Evolutionary conservation across 2,329 filamentous ascomycete genomes (phyloP).

Genomic region (Monosporascus ibericus): DNA sequence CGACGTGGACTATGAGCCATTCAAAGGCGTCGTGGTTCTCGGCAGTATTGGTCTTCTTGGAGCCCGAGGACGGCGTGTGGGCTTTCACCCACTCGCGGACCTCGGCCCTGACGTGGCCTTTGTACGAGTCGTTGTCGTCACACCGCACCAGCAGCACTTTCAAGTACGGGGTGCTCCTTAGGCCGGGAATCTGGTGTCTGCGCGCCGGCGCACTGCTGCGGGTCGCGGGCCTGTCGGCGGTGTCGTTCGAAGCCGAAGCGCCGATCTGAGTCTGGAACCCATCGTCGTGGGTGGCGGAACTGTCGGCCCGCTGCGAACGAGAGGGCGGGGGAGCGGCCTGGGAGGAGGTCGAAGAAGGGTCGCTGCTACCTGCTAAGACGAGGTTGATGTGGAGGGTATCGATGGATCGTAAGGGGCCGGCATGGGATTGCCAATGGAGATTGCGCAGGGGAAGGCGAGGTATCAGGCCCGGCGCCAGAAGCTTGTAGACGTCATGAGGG

Average conservation of each 20-base stretch:
- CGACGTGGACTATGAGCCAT: slow-evolving; percentile 90
- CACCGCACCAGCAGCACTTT: slow-evolving; percentile 86
- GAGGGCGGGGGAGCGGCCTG: slow-evolving; percentile 29
- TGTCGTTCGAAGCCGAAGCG: slow-evolving; percentile 30
- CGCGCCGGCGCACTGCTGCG: slow-evolving; percentile 44
- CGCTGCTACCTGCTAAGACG: slow-evolving; percentile 50
- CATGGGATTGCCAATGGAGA: slow-evolving; percentile 94
- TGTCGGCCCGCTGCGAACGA: slow-evolving; percentile 23
- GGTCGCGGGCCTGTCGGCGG: slow-evolving; percentile 29
- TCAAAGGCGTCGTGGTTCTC: slow-evolving; percentile 97
- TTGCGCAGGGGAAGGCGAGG: slow-evolving; percentile 80
- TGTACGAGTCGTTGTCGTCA: slow-evolving; percentile 94
- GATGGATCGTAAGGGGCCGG: slow-evolving; percentile 86
- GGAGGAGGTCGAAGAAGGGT: slow-evolving; percentile 34
- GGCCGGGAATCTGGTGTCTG: slow-evolving; percentile 89
- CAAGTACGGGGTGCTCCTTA: slow-evolving; percentile 88
- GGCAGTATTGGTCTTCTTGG: slow-evolving; percentile 58
- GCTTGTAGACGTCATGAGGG: slow-evolving; percentile 79
- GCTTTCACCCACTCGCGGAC: slow-evolving; percentile 88
- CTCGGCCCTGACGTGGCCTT: slow-evolving; percentile 67
- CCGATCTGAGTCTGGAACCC: slow-evolving; percentile 53
- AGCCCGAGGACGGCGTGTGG: slow-evolving; percentile 56
- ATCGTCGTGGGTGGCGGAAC: slow-evolving; percentile 40
- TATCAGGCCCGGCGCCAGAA: slow-evolving; percentile 71
- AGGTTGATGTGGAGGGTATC: slow-evolving; percentile 88